These are phyloP conservation scores for Fusarium mangiferae DNA, from an alignment of 2,329 filamentous ascomycete genomes.

Conservation along the genomic window DNA sequence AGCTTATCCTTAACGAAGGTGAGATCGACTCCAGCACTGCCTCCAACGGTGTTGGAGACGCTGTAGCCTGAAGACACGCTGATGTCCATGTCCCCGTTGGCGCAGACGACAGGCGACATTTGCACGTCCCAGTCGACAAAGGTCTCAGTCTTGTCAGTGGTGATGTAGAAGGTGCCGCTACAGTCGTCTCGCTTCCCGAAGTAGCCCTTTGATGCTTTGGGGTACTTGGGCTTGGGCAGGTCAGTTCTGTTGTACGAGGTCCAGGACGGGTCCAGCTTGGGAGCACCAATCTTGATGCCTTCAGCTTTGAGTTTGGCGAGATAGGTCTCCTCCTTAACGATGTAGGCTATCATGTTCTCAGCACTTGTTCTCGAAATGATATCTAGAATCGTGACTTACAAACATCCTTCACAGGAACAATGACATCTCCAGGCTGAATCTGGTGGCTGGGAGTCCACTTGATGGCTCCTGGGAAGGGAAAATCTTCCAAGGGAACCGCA, in stretches of 20 bases:
- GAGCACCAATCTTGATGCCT: not conserved
- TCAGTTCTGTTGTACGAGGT: not conserved
- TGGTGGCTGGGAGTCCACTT: not conserved
- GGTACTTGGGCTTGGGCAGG: not conserved
- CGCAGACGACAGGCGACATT: not conserved
- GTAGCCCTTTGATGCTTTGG: not conserved
- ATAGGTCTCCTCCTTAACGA: not conserved
- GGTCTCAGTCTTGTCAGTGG: not conserved
- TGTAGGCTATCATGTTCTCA: not conserved
- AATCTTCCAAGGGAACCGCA: not conserved
- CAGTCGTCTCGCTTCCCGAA: not conserved
- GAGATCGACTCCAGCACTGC: not conserved
- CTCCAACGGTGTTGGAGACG: not conserved
- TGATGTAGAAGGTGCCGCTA: not conserved
- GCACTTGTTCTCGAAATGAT: not conserved
- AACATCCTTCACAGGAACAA: not conserved
- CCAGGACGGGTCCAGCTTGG: not conserved
- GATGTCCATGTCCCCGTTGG: not conserved
- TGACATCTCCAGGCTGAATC: not conserved
- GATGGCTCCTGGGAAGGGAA: not conserved
- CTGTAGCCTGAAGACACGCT: not conserved
- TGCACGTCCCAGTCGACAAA: not conserved
- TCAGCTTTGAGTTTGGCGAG: not conserved
- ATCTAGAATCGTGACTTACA: accelerated
- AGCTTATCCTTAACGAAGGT: not conserved